These are phyloP conservation scores for Staphylotrichum longicolle DNA, from an alignment of 495 filamentous ascomycete genomes.

Conservation along the genomic window DNA sequence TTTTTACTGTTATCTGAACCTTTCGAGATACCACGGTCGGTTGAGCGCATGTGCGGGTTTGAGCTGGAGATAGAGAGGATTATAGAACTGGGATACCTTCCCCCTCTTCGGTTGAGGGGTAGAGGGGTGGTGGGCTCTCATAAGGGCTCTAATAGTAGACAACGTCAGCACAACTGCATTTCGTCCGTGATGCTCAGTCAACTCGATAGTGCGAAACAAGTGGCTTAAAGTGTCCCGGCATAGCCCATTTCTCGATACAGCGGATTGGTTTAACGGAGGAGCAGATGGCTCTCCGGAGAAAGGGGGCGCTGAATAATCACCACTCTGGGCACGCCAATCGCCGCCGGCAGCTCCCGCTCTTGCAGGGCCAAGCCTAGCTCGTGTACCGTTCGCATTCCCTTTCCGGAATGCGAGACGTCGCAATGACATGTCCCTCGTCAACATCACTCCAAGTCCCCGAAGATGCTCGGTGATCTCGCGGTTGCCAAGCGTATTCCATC, in stretches of 20 bases:
- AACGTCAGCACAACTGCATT: too few relatives aligned
- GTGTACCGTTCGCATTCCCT: not conserved
- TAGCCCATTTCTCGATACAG: too few relatives aligned
- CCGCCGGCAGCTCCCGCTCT: not conserved
- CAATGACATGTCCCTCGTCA: not conserved
- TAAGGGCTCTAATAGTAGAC: too few relatives aligned
- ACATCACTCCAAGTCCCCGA: too few relatives aligned
- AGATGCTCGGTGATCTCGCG: not conserved
- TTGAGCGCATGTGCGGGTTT: not conserved
- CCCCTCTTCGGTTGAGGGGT: not conserved
- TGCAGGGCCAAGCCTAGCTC: constrained; percentile 9
- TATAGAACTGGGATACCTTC: not conserved
- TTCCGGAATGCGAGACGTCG: constrained; percentile 10
- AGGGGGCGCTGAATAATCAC: not conserved
- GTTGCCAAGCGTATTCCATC: not conserved
- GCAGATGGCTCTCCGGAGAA: not conserved
- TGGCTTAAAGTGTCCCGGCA: too few relatives aligned
- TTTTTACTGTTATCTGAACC: not conserved
- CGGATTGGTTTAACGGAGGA: not conserved
- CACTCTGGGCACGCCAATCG: not conserved
- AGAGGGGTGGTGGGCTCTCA: too few relatives aligned
- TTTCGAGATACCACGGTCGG: constrained; percentile 9
- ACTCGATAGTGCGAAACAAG: too few relatives aligned
- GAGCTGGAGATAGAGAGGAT: not conserved
- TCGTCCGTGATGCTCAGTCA: too few relatives aligned